Percentiles rank a stretch among this genome's conserved stretches.
Evolutionary conservation across 73 alveolate genomes (phyloP).

Genomic region (Paramecium biaurelia): DNA sequence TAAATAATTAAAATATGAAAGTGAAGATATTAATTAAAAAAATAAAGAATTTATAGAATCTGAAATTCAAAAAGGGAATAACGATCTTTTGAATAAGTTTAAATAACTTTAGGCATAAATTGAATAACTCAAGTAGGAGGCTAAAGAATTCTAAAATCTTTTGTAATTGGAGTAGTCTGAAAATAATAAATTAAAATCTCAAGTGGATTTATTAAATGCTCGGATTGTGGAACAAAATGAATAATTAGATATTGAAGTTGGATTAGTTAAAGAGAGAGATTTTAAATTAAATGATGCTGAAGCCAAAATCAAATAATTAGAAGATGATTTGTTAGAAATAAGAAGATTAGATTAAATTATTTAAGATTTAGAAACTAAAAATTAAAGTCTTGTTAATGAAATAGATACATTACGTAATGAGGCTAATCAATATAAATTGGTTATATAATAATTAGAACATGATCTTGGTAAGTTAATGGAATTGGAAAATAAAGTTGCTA

Average conservation of each 20-base stretch:
- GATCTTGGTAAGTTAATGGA: constrained; percentile 47
- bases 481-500: constrained; percentile 30
- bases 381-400: neutral
- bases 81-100: neutral
- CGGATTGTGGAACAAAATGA: neutral
- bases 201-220: neutral
- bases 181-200: neutral
- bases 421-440: constrained; percentile 23
- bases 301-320: neutral
- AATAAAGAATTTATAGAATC: neutral
- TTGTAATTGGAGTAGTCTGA: neutral
- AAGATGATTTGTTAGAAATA: neutral
- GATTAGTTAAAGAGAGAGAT: neutral
- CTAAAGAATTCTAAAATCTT: neutral
- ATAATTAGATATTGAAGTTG: neutral
- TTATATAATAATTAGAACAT: constrained; percentile 27
- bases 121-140: neutral
- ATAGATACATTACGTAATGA: constrained; percentile 19
- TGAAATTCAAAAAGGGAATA: neutral
- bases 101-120: neutral
- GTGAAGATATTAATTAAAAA: neutral
- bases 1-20: neutral
- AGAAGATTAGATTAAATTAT: constrained; percentile 14
- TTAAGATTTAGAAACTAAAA: neutral
- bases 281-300: neutral